Conservation (phyloP, 192 early-diverging fungal species). For the Coemansia nantahalensis region DNA sequence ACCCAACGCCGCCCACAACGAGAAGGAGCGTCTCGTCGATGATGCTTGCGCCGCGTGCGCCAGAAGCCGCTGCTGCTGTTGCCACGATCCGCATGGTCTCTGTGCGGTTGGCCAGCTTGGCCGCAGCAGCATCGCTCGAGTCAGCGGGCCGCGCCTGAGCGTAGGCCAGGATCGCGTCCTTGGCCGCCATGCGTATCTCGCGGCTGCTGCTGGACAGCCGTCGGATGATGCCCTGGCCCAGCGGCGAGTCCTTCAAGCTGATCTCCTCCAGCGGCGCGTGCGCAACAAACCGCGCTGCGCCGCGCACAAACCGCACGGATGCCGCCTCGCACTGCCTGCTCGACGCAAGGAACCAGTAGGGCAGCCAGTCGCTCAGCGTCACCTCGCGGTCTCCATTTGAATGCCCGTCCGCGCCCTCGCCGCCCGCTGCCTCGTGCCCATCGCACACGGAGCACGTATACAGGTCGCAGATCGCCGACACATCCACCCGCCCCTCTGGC, state of each 20-base stretch:
- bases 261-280: constrained; percentile 43
- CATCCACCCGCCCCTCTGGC: background rate
- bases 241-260: constrained; percentile 26
- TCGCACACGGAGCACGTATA: constrained; percentile 13
- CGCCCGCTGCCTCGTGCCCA: background rate
- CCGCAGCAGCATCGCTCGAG: background rate
- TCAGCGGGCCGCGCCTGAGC: constrained; percentile 10
- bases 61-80: constrained; percentile 5
- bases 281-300: constrained; percentile 33
- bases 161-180: constrained; percentile 30
- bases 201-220: constrained; percentile 42
- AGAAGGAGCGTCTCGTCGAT: constrained; percentile 43
- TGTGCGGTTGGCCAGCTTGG: constrained; percentile 25
- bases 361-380: constrained; percentile 44
- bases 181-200: constrained; percentile 46
- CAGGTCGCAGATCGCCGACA: background rate
- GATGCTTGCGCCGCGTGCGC: constrained; percentile 18
- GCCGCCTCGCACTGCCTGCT: constrained; percentile 21
- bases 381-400: too few species aligned
- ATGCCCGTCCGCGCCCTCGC: too few species aligned
- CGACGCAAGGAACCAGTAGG: constrained; percentile 51
- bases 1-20: constrained; percentile 41
- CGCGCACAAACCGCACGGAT: constrained; percentile 27
- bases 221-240: constrained; percentile 40
- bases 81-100: constrained; percentile 25